These are phyloP conservation scores for Botrytis medusae DNA, from an alignment of 2,329 filamentous ascomycete genomes.

Conservation along the genomic window DNA sequence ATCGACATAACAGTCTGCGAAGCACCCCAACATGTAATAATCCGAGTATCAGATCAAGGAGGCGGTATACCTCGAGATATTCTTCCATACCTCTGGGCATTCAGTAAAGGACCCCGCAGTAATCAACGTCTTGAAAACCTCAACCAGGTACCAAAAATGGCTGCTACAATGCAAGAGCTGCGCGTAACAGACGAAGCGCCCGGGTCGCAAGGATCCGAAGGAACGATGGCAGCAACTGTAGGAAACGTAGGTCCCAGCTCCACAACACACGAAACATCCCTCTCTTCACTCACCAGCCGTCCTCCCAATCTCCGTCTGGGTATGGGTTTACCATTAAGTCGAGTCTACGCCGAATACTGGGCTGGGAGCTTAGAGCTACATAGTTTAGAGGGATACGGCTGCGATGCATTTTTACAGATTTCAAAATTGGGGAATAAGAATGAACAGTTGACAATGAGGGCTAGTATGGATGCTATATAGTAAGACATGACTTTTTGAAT, in stretches of 20 bases:
- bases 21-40: conserved; percentile 90
- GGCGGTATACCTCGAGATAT: conserved; percentile 86
- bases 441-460: conserved; percentile 80
- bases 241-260: conserved; percentile 7
- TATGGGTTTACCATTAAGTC: conserved; percentile 89
- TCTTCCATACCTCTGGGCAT: conserved; percentile 91
- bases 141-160: conserved; percentile 82
- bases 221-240: conserved; percentile 38
- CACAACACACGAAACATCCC: conserved; percentile 49
- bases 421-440: conserved; percentile 98
- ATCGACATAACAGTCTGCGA: conserved; percentile 96
- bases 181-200: conserved; percentile 46
- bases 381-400: conserved; percentile 91
- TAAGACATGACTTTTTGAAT: neutral
- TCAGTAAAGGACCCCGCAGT: conserved; percentile 85
- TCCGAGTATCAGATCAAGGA: conserved; percentile 92
- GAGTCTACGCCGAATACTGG: conserved; percentile 98
- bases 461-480: conserved; percentile 71
- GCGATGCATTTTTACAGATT: conserved; percentile 94
- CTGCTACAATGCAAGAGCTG: conserved; percentile 89
- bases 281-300: conserved; percentile 76
- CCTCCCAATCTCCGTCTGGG: conserved; percentile 85
- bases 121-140: conserved; percentile 80
- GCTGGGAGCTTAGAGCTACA: conserved; percentile 88
- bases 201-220: conserved; percentile 27